phyloP scores from a whole-genome alignment of 768 basidiomycete species.

The Mycena albidolilacea region DNA sequence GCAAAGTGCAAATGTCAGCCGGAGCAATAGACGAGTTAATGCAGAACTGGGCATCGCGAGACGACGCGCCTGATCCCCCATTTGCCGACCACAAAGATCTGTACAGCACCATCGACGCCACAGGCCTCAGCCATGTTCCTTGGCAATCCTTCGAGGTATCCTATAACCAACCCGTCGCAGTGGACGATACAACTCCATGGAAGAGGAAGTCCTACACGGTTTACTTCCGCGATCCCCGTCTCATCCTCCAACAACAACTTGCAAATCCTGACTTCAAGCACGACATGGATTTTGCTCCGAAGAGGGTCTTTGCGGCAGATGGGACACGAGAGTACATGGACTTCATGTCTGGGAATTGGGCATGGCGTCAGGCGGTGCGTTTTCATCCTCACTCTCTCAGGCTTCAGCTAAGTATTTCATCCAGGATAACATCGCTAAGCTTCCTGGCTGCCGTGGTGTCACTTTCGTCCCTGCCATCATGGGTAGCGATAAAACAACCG shows the following conservation, averaged over 20 bases:
- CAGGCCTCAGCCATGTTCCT: conserved; percentile 10
- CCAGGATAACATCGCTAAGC: too few relatives aligned
- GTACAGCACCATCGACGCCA: conserved; percentile 26
- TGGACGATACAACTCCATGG: conserved; percentile 16
- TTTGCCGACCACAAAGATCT: conserved; percentile 28
- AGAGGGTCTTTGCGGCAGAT: conserved; percentile 33
- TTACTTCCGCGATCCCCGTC: conserved; percentile 44
- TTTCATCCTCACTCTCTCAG: too few relatives aligned
- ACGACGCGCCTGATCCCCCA: conserved; percentile 7
- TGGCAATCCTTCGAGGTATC: conserved; percentile 13
- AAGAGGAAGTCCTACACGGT: conserved; percentile 44
- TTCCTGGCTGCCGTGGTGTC: too few relatives aligned
- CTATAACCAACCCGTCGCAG: background rate
- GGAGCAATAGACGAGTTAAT: conserved; percentile 29
- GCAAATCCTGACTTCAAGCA: conserved; percentile 46
- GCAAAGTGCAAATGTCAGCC: conserved; percentile 27
- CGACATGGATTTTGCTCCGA: conserved; percentile 45
- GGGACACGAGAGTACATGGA: conserved; percentile 38
- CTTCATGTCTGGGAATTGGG: background rate
- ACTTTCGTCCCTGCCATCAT: too few relatives aligned
- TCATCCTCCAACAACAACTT: conserved; percentile 40
- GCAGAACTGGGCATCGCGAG: conserved; percentile 29
- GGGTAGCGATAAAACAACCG: too few relatives aligned
- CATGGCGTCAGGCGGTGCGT: too few relatives aligned
- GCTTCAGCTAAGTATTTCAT: too few relatives aligned